phyloP scores from a whole-genome alignment of 2,329 filamentous ascomycete species.

The Talaromyces sp. region DNA sequence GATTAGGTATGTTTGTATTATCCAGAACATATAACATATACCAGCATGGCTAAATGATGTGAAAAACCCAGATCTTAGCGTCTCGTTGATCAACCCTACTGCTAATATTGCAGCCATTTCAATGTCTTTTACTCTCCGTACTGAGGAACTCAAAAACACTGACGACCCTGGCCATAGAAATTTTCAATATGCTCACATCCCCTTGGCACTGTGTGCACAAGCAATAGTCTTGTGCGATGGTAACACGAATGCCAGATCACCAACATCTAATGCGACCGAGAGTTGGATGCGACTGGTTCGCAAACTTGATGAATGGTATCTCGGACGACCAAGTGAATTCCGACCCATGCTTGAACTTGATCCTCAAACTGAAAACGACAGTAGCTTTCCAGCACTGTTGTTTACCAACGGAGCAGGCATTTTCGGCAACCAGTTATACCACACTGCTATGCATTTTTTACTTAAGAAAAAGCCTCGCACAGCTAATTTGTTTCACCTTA shows the following conservation, averaged over 20 bases:
- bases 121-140: neutral
- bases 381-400: slow-evolving; percentile 36
- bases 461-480: slow-evolving; percentile 50
- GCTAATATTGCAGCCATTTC: neutral
- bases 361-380: slow-evolving; percentile 23
- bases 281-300: slow-evolving; percentile 22
- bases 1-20: slow-evolving; percentile 19
- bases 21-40: neutral
- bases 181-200: slow-evolving; percentile 18
- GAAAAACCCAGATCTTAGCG: neutral
- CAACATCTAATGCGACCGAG: slow-evolving; percentile 7
- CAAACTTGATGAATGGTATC: slow-evolving; percentile 25
- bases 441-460: slow-evolving; percentile 52
- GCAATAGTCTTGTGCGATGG: slow-evolving; percentile 17
- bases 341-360: slow-evolving; percentile 25
- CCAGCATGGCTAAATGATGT: neutral
- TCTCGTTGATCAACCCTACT: neutral
- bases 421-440: slow-evolving; percentile 52
- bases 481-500: slow-evolving; percentile 27
- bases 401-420: slow-evolving; percentile 43
- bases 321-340: slow-evolving; percentile 23
- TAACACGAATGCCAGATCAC: slow-evolving; percentile 12
- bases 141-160: neutral
- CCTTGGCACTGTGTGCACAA: slow-evolving; percentile 24
- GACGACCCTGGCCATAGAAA: neutral